These are phyloP conservation scores for Gossypium anomalum DNA, from an alignment of 345 rosid species.

Conservation along the genomic window DNA sequence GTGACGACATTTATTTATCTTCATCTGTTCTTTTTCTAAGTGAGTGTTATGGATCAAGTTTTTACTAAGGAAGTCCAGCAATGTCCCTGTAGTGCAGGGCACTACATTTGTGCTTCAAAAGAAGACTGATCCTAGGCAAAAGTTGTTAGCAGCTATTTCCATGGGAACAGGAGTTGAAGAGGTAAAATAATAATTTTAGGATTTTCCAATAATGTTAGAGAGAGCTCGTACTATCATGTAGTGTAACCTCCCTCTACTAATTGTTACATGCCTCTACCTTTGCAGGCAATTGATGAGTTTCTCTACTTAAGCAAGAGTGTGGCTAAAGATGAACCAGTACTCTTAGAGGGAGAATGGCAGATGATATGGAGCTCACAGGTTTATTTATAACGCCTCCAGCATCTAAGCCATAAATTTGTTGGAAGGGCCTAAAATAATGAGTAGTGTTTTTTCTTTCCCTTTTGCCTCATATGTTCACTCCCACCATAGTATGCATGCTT, in stretches of 20 bases:
- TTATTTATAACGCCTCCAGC: neutral
- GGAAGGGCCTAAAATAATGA: neutral
- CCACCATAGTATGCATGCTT: neutral
- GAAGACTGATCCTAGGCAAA: constrained; percentile 77
- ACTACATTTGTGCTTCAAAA: constrained; percentile 95
- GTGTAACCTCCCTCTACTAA: neutral
- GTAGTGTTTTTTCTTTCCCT: neutral
- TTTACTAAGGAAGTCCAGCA: constrained; percentile 21
- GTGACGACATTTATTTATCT: constrained; percentile 28
- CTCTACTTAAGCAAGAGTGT: constrained; percentile 31
- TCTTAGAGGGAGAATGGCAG: constrained; percentile 84
- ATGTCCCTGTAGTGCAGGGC: constrained; percentile 78
- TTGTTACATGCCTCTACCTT: constrained; percentile 1
- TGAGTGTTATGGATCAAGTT: neutral
- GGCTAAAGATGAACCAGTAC: constrained; percentile 41
- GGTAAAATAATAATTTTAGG: constrained; percentile 31
- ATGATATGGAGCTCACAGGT: constrained; percentile 99
- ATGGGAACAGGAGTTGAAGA: constrained; percentile 45
- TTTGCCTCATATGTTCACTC: neutral
- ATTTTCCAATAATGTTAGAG: neutral
- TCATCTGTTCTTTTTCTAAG: neutral
- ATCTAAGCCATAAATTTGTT: neutral
- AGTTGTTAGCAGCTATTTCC: constrained; percentile 62
- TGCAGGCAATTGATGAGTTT: constrained; percentile 72
- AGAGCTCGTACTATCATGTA: neutral